Evolutionary conservation across 2,329 filamentous ascomycete genomes (phyloP).

Genomic region (Exophiala mesophila): DNA sequence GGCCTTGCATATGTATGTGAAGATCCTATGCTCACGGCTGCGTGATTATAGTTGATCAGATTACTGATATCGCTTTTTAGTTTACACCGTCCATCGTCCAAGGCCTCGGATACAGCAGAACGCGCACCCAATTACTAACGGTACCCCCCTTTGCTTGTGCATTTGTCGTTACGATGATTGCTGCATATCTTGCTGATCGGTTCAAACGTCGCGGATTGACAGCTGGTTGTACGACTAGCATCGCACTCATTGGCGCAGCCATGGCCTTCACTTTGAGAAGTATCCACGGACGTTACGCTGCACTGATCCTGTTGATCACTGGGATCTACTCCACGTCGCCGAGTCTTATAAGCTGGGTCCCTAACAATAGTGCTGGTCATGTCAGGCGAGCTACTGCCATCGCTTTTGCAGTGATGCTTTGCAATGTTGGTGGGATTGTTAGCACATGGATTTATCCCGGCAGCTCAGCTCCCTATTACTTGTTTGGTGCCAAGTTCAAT

Average conservation of each 20-base stretch:
- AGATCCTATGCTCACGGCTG: too few relatives aligned
- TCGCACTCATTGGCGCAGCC: constrained; percentile 33
- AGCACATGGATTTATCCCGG: constrained; percentile 45
- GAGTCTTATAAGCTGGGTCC: constrained; percentile 43
- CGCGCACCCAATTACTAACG: constrained; percentile 26
- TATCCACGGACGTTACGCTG: constrained; percentile 33
- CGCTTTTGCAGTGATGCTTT: constrained; percentile 28
- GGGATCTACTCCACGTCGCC: constrained; percentile 27
- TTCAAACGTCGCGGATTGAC: constrained; percentile 31
- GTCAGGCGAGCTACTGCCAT: constrained; percentile 31
- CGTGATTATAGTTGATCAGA: too few relatives aligned
- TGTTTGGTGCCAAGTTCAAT: constrained; percentile 1
- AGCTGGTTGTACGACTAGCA: constrained; percentile 29
- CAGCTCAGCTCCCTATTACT: constrained; percentile 54
- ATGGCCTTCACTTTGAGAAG: constrained; percentile 32
- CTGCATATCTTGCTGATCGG: constrained; percentile 33
- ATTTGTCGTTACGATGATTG: constrained; percentile 30
- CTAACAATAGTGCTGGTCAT: constrained; percentile 25
- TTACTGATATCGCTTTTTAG: too few relatives aligned
- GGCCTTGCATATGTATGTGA: not conserved
- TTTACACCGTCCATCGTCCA: constrained; percentile 28
- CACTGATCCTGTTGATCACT: constrained; percentile 33
- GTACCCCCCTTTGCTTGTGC: constrained; percentile 13
- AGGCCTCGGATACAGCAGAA: constrained; percentile 28
- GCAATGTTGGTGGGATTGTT: constrained; percentile 49